Evolutionary conservation across 2,329 filamentous ascomycete species (phyloP), one percentile per base, ranked within the genome.

Genomic region (Nemania abortiva): DNA sequence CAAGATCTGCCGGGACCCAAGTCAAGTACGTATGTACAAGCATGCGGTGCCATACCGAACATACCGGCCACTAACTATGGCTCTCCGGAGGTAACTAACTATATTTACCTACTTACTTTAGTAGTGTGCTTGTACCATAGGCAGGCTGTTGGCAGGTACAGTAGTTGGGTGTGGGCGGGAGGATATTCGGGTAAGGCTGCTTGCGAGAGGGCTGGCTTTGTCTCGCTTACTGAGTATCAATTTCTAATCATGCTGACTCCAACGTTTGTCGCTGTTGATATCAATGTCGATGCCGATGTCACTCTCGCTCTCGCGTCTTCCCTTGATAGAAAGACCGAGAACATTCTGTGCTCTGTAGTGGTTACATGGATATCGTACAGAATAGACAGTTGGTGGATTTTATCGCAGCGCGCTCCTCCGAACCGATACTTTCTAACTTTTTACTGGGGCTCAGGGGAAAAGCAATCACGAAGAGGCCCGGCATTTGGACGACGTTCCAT

Each of bases 1-100:
- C 74, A 74, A 70, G 74, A 76, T 74, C 72, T 75, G 71, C 74
- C 71, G 71, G 72, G 69, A 55, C 61, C 55, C 58, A 70, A 37
- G 52, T 13, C 15, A 47, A 1, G 59, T 65, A 47, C 31, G 29
- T 52, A 52, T 34, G 45, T 50, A 60, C 57, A 52, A 42, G 20
- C 24, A 54, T 59, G 49, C 45, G 24, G 42, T 47, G n/a, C 18
- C 11, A 5, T 47, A 6, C 15, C 18, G 9, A 13, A 47, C 15
- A n/a, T n/a, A n/a, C n/a, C n/a, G n/a, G n/a, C n/a, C n/a, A n/a
- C n/a, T n/a, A n/a, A n/a, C n/a, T n/a, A n/a, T n/a, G n/a, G n/a
- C n/a, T n/a, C n/a, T n/a, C n/a, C n/a, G n/a, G n/a, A n/a, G n/a
- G n/a, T n/a, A n/a, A n/a, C n/a, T n/a, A n/a, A n/a, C n/a, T n/a